Base-by-base conservation (phyloP, 2,329 filamentous ascomycete species). In the Cytospora leucostoma region DNA sequence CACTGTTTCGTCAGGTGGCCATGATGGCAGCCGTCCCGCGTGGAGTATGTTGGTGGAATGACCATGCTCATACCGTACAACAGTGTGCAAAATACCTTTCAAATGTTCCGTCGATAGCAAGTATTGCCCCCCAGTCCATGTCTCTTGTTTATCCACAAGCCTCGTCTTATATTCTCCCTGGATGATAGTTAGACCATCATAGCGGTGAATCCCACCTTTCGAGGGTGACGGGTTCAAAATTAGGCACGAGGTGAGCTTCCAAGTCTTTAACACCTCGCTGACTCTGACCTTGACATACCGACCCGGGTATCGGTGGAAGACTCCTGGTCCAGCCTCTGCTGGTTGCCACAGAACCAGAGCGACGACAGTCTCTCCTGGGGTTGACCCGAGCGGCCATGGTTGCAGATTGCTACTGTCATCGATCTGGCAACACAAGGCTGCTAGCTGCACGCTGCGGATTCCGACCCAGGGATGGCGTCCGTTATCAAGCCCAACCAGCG, bases 191-290 rank as follows among this genome's bases (percentile, higher is more conserved):
- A 47, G n/a, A 10, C 44, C 44, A 17, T n/a, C n/a, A 5, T 47
- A 47, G n/a, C 11, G 5, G n/a, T 17, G 21, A 3, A 10, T 21
- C n/a, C 21, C 2, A 17, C 7, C 44, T 4, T 4, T 5, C 10
- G n/a, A 2, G n/a, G 10, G 44, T 15, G 44, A 19, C n/a, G 44
- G 4, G 44, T 47, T 47, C 44, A 19, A 8, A 4, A 47, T 47
- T n/a, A 47, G n/a, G 5, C 44, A 47, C n/a, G 44, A 47, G n/a
- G 44, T 47, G n/a, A 47, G 44, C n/a, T 47, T 47, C 44, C 44
- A 47, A 1, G n/a, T 11, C 4, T 21, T 21, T 2, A 11, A 12
- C 7, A 47, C 44, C n/a, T 47, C 44, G 44, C 5, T 6, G 44
- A 21, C 11, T 8, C 44, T 12, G 44, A 47, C 44, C 7, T 17